phyloP scores from a whole-genome alignment of 306 rosid species.

The Cicer chorassanicum region DNA sequence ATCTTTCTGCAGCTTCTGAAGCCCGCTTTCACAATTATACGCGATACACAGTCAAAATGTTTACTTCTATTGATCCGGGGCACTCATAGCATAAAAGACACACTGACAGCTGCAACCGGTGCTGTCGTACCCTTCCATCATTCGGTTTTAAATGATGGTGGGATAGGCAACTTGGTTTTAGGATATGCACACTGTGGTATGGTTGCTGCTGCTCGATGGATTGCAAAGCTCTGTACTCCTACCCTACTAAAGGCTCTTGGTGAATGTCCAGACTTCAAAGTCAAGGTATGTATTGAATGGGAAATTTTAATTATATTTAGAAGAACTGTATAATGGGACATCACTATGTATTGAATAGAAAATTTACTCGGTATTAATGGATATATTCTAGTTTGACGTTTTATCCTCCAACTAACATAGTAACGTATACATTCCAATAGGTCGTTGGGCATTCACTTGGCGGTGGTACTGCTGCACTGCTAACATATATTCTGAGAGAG shows the following conservation, averaged over 20 bases:
- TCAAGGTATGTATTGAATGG: constrained; percentile 57
- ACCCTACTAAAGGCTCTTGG: constrained; percentile 72
- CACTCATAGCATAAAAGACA: constrained; percentile 97
- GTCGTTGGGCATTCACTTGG: constrained; percentile 97
- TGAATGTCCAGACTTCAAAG: constrained; percentile 79
- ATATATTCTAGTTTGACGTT: constrained; percentile 19
- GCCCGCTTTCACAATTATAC: constrained; percentile 90
- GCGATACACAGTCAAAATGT: constrained; percentile 73
- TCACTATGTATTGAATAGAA: background rate
- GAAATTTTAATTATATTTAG: constrained; percentile 9
- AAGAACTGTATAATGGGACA: constrained; percentile 10
- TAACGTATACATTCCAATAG: constrained; percentile 43
- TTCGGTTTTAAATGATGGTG: constrained; percentile 90
- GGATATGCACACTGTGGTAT: constrained; percentile 99
- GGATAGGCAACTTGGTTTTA: constrained; percentile 86
- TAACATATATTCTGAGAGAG: constrained; percentile 91
- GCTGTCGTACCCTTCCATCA: constrained; percentile 97
- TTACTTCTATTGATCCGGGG: constrained; percentile 95
- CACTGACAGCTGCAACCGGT: constrained; percentile 95
- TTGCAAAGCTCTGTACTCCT: constrained; percentile 91
- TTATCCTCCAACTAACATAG: background rate
- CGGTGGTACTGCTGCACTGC: constrained; percentile 95
- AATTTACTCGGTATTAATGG: background rate
- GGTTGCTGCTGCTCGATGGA: constrained; percentile 99
- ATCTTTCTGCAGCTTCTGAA: constrained; percentile 77